Base-by-base conservation (phyloP, 2,329 filamentous ascomycete genomes). In the Monosporascus sp. region DNA sequence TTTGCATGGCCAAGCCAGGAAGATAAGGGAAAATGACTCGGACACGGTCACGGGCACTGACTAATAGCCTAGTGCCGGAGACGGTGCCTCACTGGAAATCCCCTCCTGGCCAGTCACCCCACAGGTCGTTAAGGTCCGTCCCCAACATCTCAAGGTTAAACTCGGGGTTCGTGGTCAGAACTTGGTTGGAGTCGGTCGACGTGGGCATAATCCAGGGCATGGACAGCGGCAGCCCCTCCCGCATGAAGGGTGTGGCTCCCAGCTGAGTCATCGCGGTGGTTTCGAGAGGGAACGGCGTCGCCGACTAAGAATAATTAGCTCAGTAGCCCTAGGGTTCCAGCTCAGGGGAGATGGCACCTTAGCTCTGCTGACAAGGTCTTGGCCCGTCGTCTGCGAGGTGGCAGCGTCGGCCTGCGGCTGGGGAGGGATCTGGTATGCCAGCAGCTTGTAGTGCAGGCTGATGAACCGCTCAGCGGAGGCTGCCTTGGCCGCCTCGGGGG, bases 401-500 rank as follows among this genome's bases (percentile, higher is more conserved):
- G 60, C 51, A 3, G 60, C 53, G 44, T 65, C 63, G 14, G 52
- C 26, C n/a, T 56, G 59, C 40, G 63, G 51, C 37, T 58, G 63
- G 1, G 74, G 70, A 9, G 73, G 71, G 22, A 81, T 77, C 63
- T 83, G 80, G 54, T 80, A 78, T 3, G 78, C 77, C 22, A 83
- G 66, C 50, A 85, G 72, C 60, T 78, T 78, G 62, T 81, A 81
- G 65, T 85, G 81, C 31, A 85, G 68, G 53, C 76, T 77, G 59
- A 85, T 77, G 60, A 85, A 84, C 19, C 81, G 71, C 67, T 85
- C 80, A 1, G 81, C 81, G 3, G 80, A 80, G 5, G 77, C 76
- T 4, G 80, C 81, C 66, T 84, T 84, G 53, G 82, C 82, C 7
- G 73, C 73, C 58, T 83, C 79, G 17, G 77, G 64, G 7, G 80